These are phyloP conservation scores for Paracoccidioides lutzii DNA, from an alignment of 2,329 filamentous ascomycete species.

Conservation along the genomic window DNA sequence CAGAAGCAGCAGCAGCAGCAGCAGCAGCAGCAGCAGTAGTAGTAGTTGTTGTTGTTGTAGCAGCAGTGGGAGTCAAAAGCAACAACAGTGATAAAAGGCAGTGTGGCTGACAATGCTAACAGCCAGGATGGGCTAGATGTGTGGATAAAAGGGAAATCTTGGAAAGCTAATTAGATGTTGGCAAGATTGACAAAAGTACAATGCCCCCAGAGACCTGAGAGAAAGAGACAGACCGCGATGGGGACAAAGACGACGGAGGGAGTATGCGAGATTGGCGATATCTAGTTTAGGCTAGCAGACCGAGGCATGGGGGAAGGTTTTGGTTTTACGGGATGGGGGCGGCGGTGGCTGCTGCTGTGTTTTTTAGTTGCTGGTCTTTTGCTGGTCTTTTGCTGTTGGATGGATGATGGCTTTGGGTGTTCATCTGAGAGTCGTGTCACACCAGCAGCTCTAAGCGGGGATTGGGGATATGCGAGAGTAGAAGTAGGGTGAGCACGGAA, in stretches of 20 bases:
- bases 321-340: background rate
- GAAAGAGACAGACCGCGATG: background rate
- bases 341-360: background rate
- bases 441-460: background rate
- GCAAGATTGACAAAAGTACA: no score
- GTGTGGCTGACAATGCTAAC: no score
- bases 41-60: no score
- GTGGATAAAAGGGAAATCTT: no score
- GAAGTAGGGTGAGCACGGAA: background rate
- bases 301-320: no score
- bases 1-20: no score
- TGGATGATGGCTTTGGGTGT: background rate
- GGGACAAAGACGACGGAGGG: background rate
- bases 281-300: no score
- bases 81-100: no score
- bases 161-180: background rate
- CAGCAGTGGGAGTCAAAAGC: no score
- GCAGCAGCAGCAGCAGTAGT: no score
- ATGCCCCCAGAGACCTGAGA: background rate
- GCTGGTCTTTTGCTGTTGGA: background rate
- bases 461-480: background rate
- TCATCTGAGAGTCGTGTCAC: background rate
- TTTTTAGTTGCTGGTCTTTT: background rate
- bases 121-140: no score
- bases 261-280: no score